A percentile compares a stretch with the other conserved stretches of the same genome.
phyloP scores from a whole-genome alignment of 2,329 filamentous ascomycete genomes.

The Colletotrichum tamarilloi region DNA sequence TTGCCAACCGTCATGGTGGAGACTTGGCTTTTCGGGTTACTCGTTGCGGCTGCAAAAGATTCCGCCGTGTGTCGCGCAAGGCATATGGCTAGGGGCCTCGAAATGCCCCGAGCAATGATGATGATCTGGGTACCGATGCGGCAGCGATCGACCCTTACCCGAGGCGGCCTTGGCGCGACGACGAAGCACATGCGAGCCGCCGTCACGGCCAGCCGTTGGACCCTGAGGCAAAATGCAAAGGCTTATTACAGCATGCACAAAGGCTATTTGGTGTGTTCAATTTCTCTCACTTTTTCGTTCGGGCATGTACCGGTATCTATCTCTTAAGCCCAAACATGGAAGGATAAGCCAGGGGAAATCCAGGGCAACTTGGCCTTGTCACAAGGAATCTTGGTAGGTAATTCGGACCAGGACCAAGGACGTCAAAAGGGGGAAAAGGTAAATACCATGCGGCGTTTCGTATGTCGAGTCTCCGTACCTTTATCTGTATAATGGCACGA shows the following conservation, averaged over 20 bases:
- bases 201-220: constrained; percentile 27
- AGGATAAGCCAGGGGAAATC: no score
- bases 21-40: constrained; percentile 9
- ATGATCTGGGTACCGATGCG: constrained; percentile 25
- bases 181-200: constrained; percentile 29
- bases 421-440: background rate
- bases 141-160: constrained; percentile 29
- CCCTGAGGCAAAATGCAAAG: constrained; percentile 14
- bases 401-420: background rate
- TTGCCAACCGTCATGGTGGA: constrained; percentile 30
- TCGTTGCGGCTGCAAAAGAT: constrained; percentile 24
- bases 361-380: no score
- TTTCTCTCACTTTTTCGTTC: background rate
- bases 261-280: background rate
- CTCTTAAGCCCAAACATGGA: no score
- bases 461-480: background rate
- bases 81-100: constrained; percentile 7
- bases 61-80: constrained; percentile 11
- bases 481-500: no score
- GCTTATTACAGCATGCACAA: background rate
- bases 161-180: constrained; percentile 20
- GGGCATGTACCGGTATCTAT: no score
- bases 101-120: constrained; percentile 18
- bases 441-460: background rate
- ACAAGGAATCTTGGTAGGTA: background rate